Conservation (phyloP, 495 filamentous ascomycete genomes). For the Aspergillus biplanus region DNA sequence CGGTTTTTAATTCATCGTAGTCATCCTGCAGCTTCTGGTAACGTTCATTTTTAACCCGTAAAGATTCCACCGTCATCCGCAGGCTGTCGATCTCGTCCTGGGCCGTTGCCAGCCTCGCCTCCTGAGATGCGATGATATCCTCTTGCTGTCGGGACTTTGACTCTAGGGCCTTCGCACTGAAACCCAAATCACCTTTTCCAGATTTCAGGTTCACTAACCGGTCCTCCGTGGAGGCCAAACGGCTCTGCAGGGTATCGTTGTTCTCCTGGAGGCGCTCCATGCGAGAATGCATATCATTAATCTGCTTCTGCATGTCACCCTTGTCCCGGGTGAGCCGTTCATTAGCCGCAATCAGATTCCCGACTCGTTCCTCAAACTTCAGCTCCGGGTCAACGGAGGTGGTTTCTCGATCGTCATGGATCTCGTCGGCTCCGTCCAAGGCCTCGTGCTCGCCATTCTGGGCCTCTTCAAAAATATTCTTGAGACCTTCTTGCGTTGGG, state of each 20-base stretch:
- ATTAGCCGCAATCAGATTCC: slow-evolving; percentile 54
- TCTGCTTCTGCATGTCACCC: slow-evolving; percentile 53
- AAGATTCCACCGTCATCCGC: slow-evolving; percentile 14
- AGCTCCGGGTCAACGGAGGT: slow-evolving; percentile 51
- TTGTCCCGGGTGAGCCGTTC: slow-evolving; percentile 57
- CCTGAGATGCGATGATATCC: slow-evolving; percentile 61
- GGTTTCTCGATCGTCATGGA: slow-evolving; percentile 40
- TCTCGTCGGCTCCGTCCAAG: slow-evolving; percentile 39
- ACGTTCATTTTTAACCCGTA: slow-evolving; percentile 42
- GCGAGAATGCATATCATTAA: slow-evolving; percentile 58
- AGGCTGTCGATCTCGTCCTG: slow-evolving; percentile 37
- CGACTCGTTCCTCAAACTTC: slow-evolving; percentile 56
- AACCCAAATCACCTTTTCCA: slow-evolving; percentile 47
- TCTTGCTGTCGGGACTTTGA: slow-evolving; percentile 54
- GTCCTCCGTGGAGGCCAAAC: slow-evolving; percentile 52
- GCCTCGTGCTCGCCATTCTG: slow-evolving; percentile 46
- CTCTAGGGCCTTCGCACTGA: slow-evolving; percentile 51
- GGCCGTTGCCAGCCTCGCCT: slow-evolving; percentile 54
- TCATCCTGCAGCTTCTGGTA: slow-evolving; percentile 65
- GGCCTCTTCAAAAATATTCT: slow-evolving; percentile 54
- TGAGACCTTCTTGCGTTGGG: slow-evolving; percentile 50
- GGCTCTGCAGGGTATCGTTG: slow-evolving; percentile 54
- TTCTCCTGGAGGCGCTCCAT: slow-evolving; percentile 61
- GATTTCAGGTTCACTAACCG: slow-evolving; percentile 47
- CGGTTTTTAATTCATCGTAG: slow-evolving; percentile 70